These are phyloP conservation scores for Termitomyces sp. DNA, from an alignment of 768 basidiomycete species.

Conservation along the genomic window DNA sequence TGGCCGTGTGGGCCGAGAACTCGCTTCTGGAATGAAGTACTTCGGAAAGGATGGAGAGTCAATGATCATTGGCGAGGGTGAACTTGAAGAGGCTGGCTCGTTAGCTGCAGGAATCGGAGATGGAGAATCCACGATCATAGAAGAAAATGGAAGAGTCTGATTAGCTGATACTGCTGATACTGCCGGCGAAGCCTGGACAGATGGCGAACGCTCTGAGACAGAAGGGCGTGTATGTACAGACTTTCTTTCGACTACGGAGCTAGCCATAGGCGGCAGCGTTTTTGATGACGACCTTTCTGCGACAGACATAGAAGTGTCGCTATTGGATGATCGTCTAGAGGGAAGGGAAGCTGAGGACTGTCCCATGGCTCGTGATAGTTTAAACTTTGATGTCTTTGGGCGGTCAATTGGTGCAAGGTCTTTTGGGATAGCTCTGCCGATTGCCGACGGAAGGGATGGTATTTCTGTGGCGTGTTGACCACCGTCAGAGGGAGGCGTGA, in stretches of 20 bases:
- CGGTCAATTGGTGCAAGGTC: conserved; percentile 25
- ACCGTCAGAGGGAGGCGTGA: conserved; percentile 8
- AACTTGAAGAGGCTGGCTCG: neutral
- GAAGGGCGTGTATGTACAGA: conserved; percentile 24
- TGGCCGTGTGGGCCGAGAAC: conserved; percentile 5
- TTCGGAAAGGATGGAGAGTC: conserved; percentile 16
- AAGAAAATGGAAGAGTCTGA: conserved; percentile 17
- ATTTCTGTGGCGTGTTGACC: neutral
- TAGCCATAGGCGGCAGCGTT: conserved; percentile 7
- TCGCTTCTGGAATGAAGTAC: neutral
- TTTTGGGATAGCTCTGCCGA: conserved; percentile 5
- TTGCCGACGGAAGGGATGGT: conserved; percentile 2
- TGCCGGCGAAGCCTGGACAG: neutral
- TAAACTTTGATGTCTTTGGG: conserved; percentile 45
- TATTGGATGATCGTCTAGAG: neutral
- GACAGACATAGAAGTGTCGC: conserved; percentile 20
- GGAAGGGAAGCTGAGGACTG: conserved; percentile 15
- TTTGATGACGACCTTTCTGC: conserved; percentile 32
- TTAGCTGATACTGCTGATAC: conserved; percentile 1
- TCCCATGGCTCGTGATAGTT: conserved; percentile 31
- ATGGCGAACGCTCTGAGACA: conserved; percentile 23
- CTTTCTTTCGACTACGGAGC: conserved; percentile 10
- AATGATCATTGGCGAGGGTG: conserved; percentile 6
- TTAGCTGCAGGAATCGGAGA: conserved; percentile 17
- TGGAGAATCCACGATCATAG: conserved; percentile 33